phyloP scores from a whole-genome alignment of 2,329 filamentous ascomycete genomes.

The Graphium sp. region DNA sequence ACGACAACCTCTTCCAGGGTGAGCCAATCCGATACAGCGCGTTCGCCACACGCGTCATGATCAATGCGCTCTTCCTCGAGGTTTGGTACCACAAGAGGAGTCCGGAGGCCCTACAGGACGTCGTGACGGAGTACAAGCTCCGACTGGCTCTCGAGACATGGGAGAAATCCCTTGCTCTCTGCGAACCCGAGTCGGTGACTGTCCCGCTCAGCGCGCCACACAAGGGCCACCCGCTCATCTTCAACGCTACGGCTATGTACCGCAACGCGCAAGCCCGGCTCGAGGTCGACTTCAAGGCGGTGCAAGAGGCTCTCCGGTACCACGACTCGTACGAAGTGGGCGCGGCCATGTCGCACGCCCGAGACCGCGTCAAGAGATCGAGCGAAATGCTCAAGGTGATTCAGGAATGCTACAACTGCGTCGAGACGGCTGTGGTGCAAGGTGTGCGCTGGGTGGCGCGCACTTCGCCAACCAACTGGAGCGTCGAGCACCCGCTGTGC shows the following conservation, averaged over 20 bases:
- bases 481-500: conserved; percentile 91
- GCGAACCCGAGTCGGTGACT: conserved; percentile 76
- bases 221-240: conserved; percentile 88
- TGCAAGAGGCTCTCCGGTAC: conserved; percentile 91
- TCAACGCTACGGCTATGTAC: conserved; percentile 96
- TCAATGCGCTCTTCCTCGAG: conserved; percentile 94
- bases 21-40: conserved; percentile 84
- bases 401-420: conserved; percentile 92
- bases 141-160: conserved; percentile 93
- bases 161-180: conserved; percentile 89
- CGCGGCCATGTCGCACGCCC: conserved; percentile 85
- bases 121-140: conserved; percentile 96
- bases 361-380: conserved; percentile 86
- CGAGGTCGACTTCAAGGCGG: conserved; percentile 86
- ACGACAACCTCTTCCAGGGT: conserved; percentile 90
- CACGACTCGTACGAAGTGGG: conserved; percentile 96
- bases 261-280: conserved; percentile 84
- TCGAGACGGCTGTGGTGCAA: conserved; percentile 86
- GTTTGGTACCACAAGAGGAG: conserved; percentile 99
- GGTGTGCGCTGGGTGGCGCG: conserved; percentile 97
- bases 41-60: conserved; percentile 94
- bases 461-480: conserved; percentile 97
- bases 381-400: conserved; percentile 98
- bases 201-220: conserved; percentile 87
- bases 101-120: conserved; percentile 91